Evolutionary conservation across 31 red algal species (phyloP).

Genomic region (Asparagopsis taxiformis): DNA sequence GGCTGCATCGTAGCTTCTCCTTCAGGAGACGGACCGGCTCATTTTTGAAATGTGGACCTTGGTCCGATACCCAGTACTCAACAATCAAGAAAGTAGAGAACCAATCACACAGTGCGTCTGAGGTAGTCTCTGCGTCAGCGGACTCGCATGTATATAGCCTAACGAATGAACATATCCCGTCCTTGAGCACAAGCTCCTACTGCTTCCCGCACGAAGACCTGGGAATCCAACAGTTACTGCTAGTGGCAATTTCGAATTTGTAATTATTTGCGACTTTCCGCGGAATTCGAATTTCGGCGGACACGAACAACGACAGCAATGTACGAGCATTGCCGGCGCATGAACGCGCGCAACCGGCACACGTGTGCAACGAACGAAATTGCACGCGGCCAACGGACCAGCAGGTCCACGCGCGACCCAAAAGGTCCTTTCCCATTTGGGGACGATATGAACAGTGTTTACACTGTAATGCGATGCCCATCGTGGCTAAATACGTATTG

Average conservation of each 20-base stretch:
- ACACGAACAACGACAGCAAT: too few relatives aligned
- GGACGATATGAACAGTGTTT: too few relatives aligned
- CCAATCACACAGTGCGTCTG: slow-evolving; percentile 5
- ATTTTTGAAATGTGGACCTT: slow-evolving; percentile 17
- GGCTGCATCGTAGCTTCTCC: neutral
- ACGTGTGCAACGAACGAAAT: neutral
- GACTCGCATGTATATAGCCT: neutral
- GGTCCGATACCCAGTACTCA: slow-evolving; percentile 5
- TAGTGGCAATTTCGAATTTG: neutral
- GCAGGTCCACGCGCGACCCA: neutral
- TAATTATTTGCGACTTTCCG: neutral
- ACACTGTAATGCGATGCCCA: too few relatives aligned
- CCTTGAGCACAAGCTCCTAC: slow-evolving; percentile 4
- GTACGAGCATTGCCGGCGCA: too few relatives aligned
- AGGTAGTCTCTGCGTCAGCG: neutral
- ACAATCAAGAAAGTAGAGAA: neutral
- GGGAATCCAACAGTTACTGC: neutral
- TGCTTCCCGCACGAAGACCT: neutral
- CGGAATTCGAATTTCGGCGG: neutral
- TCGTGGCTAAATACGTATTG: too few relatives aligned
- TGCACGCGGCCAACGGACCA: neutral
- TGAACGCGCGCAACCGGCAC: too few relatives aligned
- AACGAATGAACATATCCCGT: neutral
- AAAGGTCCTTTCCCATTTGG: too few relatives aligned
- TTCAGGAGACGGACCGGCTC: neutral